Base-by-base conservation (phyloP, 2,329 filamentous ascomycete genomes). In the Herpotrichia juniperi region DNA sequence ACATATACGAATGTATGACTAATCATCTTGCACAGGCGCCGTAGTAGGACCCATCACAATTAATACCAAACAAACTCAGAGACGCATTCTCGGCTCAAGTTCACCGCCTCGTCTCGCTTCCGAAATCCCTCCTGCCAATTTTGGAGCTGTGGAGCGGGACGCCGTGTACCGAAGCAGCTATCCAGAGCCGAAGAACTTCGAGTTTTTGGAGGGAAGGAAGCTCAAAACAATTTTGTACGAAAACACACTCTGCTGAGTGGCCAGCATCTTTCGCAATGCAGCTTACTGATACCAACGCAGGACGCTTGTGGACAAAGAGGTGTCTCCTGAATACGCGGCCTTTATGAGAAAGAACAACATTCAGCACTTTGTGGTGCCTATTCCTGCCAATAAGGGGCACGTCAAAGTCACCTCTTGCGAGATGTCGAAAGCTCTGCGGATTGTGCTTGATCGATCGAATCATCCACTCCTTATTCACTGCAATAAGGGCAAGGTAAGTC, bases 401-500 rank as follows among this genome's bases (percentile, higher is more conserved):
- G 71, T 79, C 62, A 61, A 63, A 24, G 62, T 76, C 8, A 62
- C 68, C 17, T 60, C 62, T 16, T 69, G 66, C 45, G 63, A 86
- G 22, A 91, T 96, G 81, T 81, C 83, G 56, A 78, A 83, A 7
- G 91, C 93, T 40, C 80, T 96, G 21, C 78, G 83, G 11, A 77
- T 93, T 35, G 82, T 93, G 34, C 79, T 93, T 47, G 84, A 96
- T 66, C 82, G 82, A 43, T 75, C 80, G 28, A 91, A 96, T 57
- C 87, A 94, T 59, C 93, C 93, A 0, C 74, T 97, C 10, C 80
- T 96, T 32, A 83, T 97, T 42, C 93, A 97, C 73, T 97, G 93
- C 81, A 97, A 96, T 69, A 93, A 96, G 62, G 93, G 93, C 69
- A 94, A 87, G 76, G 84, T 87, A 49, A 21, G 53, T 45, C 37